Evolutionary conservation across 345 rosid species (phyloP).

Genomic region (Camelina laxa): DNA sequence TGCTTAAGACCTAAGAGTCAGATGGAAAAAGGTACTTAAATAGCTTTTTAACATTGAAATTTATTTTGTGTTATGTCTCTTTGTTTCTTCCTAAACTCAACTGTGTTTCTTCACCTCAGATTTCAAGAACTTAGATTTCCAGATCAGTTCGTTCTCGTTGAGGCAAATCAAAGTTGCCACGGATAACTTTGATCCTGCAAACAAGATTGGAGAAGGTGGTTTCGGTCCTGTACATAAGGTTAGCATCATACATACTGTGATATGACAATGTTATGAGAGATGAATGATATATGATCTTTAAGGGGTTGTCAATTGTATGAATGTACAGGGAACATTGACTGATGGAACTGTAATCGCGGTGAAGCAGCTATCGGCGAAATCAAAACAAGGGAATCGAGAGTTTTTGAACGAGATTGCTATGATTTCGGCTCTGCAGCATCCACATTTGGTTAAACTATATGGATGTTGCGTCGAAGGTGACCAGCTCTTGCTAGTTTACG

Average conservation of each 20-base stretch:
- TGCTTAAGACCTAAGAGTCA: conserved; percentile 44
- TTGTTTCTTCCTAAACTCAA: conserved; percentile 17
- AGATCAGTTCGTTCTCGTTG: conserved; percentile 54
- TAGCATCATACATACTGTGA: conserved; percentile 8
- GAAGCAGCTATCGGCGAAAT: conserved; percentile 57
- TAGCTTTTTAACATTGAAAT: not conserved
- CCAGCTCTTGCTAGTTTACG: conserved; percentile 59
- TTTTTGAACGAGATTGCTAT: conserved; percentile 64
- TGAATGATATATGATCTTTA: not conserved
- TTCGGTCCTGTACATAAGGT: conserved; percentile 78
- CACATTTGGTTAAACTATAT: conserved; percentile 60
- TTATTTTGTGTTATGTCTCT: not conserved
- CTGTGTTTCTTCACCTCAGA: conserved; percentile 41
- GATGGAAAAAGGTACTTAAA: conserved; percentile 47
- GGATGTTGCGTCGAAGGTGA: conserved; percentile 64
- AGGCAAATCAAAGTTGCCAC: conserved; percentile 62
- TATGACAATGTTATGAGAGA: not conserved
- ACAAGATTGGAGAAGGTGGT: conserved; percentile 78
- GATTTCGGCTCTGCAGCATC: conserved; percentile 66
- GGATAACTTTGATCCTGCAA: conserved; percentile 52
- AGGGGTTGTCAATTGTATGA: conserved; percentile 7
- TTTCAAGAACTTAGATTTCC: conserved; percentile 49
- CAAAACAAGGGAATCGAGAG: conserved; percentile 67
- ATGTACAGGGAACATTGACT: conserved; percentile 51
- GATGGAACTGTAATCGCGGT: conserved; percentile 66